Conservation (phyloP, 164 flowering plant species). For the Nymphaea colorata region DNA sequence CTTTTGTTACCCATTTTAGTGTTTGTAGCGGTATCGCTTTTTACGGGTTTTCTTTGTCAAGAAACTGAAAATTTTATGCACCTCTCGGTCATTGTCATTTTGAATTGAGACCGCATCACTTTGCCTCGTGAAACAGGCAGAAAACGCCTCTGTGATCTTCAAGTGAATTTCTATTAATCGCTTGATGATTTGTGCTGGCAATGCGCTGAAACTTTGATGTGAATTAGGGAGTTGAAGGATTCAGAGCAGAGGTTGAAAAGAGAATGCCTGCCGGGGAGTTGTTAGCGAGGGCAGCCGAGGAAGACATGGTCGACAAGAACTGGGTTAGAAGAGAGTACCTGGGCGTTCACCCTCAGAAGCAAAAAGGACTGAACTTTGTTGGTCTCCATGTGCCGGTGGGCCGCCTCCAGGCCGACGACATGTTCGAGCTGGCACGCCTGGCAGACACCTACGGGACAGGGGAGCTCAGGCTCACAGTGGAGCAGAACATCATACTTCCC, state of each 20-base stretch:
- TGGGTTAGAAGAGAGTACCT: conserved; percentile 85
- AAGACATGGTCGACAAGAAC: conserved; percentile 52
- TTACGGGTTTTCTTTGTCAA: no score
- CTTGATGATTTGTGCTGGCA: no score
- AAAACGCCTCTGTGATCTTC: no score
- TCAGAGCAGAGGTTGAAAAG: conserved; percentile 75
- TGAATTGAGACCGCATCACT: no score
- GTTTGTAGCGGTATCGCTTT: no score
- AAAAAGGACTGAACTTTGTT: conserved; percentile 65
- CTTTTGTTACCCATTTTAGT: no score
- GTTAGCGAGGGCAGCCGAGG: conserved; percentile 55
- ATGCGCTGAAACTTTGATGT: no score
- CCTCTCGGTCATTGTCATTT: no score
- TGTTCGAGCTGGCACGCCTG: conserved; percentile 79
- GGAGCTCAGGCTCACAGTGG: conserved; percentile 89
- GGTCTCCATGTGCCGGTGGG: conserved; percentile 92
- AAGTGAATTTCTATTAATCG: no score
- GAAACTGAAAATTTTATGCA: no score
- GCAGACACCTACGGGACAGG: conserved; percentile 82
- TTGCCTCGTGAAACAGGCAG: no score
- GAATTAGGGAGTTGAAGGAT: conserved; percentile 74
- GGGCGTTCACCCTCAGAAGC: conserved; percentile 89
- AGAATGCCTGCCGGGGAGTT: conserved; percentile 65
- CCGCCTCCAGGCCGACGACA: conserved; percentile 77
- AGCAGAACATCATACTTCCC: conserved; percentile 89